Conservation (phyloP, 305 asterid genomes). For the Fraxinus sp. region DNA sequence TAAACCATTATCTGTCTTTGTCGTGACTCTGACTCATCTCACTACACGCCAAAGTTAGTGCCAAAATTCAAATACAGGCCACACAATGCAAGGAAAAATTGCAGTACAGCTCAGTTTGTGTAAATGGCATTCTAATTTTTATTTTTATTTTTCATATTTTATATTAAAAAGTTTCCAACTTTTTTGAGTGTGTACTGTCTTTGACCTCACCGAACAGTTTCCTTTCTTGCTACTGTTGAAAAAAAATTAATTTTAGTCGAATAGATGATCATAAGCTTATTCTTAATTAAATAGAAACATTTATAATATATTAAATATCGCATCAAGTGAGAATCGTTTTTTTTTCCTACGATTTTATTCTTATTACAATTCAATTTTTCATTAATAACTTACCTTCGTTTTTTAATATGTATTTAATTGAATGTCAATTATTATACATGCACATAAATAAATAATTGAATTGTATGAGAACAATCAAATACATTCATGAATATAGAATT, state of each 20-base stretch:
- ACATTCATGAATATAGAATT: no score
- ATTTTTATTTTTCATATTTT: background rate
- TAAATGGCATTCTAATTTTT: background rate
- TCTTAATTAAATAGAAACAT: no score
- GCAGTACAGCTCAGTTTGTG: background rate
- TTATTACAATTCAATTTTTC: no score
- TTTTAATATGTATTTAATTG: no score
- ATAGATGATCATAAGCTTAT: background rate
- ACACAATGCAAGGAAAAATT: background rate
- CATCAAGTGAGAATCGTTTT: no score
- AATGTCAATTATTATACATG: no score
- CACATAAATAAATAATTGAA: no score
- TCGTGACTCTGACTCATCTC: conserved; percentile 38
- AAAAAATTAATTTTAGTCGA: background rate
- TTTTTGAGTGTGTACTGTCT: background rate
- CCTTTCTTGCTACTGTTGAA: background rate
- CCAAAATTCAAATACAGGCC: conserved; percentile 18
- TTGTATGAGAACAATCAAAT: no score
- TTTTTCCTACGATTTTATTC: no score
- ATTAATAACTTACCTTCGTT: no score
- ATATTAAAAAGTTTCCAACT: background rate
- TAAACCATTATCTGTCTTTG: conserved; percentile 18
- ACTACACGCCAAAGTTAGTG: conserved; percentile 34
- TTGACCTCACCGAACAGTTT: background rate
- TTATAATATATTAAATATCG: no score